These are phyloP conservation scores for Astraeus odoratus DNA, from an alignment of 768 basidiomycete genomes.

Conservation along the genomic window DNA sequence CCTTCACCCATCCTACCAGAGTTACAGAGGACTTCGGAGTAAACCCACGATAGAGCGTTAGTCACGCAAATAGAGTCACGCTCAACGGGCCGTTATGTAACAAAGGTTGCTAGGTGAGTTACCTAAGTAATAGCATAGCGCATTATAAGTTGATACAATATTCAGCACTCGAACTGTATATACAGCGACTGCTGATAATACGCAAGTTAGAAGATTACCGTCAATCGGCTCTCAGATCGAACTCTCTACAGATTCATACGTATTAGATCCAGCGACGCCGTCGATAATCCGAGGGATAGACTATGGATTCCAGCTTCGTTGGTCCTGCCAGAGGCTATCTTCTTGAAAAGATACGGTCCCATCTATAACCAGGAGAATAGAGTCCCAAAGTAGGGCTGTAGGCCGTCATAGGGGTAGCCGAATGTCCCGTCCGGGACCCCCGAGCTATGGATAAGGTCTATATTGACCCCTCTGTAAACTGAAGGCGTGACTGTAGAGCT, in stretches of 20 bases:
- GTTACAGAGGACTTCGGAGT: background rate
- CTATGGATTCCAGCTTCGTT: background rate
- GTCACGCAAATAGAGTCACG: no score
- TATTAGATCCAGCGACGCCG: no score
- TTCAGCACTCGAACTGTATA: no score
- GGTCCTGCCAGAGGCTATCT: background rate
- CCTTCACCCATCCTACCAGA: constrained; percentile 3
- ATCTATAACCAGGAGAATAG: background rate
- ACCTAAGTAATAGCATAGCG: no score
- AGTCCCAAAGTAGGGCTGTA: background rate
- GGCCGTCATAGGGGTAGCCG: background rate
- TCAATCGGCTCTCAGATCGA: no score
- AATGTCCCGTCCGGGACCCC: background rate
- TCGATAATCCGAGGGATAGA: no score
- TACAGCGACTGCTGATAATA: no score
- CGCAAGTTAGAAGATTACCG: no score
- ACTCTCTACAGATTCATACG: no score
- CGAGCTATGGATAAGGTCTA: background rate
- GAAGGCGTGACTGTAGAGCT: background rate
- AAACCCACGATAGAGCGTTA: background rate
- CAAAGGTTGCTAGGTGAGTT: no score
- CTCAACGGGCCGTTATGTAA: no score
- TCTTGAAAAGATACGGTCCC: background rate
- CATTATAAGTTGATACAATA: no score
- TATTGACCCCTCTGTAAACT: background rate